These are phyloP conservation scores for Penicillium sp. DNA, from an alignment of 2,329 filamentous ascomycete species.

Conservation along the genomic window DNA sequence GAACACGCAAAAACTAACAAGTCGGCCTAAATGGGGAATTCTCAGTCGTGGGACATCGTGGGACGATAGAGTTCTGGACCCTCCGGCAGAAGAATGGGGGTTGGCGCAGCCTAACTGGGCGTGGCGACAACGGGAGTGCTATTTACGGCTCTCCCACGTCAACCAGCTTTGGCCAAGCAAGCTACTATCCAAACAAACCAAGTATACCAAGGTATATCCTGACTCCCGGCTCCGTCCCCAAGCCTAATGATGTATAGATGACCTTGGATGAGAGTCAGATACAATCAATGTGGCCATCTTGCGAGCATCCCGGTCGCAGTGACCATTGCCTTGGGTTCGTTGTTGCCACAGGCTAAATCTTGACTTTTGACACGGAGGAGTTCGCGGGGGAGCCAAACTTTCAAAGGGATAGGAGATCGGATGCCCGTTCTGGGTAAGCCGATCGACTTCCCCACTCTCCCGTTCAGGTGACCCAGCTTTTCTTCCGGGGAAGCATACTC, in stretches of 20 bases:
- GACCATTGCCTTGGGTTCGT: not conserved
- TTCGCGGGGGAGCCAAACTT: not conserved
- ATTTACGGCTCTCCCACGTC: slow-evolving; percentile 2
- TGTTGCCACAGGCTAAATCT: slow-evolving; percentile 1
- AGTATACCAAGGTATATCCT: not conserved
- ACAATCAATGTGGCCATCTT: not conserved
- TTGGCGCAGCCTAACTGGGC: not conserved
- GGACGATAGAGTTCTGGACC: slow-evolving; percentile 6
- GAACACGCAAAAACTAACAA: slow-evolving; percentile 19
- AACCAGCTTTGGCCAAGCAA: not conserved
- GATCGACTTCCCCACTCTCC: slow-evolving; percentile 16
- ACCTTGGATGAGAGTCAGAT: not conserved
- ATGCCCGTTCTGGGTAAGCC: slow-evolving; percentile 24
- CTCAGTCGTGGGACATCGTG: slow-evolving; percentile 4
- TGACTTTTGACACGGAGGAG: not conserved
- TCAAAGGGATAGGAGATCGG: slow-evolving; percentile 16
- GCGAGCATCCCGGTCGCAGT: not conserved
- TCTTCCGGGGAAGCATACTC: not conserved
- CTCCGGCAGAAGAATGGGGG: slow-evolving; percentile 7
- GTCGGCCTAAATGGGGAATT: slow-evolving; percentile 7
- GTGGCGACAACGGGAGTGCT: slow-evolving; percentile 9
- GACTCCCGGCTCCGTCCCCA: not conserved
- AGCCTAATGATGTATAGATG: slow-evolving; percentile 1
- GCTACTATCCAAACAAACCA: not conserved
- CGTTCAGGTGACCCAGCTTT: slow-evolving; percentile 1